These are phyloP conservation scores for Orbilia ellipsospora DNA, from an alignment of 2,329 filamentous ascomycete species.

Conservation along the genomic window DNA sequence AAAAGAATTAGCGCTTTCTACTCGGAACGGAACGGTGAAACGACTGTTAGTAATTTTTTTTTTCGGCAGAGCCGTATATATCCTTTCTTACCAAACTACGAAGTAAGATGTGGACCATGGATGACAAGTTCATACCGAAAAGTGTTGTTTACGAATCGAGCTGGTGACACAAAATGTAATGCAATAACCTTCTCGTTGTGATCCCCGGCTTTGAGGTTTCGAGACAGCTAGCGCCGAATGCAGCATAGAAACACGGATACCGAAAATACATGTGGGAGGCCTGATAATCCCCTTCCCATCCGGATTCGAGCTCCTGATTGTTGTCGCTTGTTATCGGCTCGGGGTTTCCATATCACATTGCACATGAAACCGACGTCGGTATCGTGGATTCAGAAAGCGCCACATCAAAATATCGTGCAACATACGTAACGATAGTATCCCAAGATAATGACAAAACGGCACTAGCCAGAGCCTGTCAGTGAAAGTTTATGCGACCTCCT, in stretches of 20 bases:
- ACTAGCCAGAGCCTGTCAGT: too few relatives aligned
- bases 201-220: conserved; percentile 29
- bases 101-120: conserved; percentile 3
- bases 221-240: conserved; percentile 47
- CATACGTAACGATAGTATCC: too few relatives aligned
- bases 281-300: conserved; percentile 24
- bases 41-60: not conserved
- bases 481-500: too few relatives aligned
- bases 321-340: conserved; percentile 25
- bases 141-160: conserved; percentile 11
- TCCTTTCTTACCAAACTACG: not conserved
- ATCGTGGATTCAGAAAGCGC: too few relatives aligned
- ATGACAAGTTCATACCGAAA: too few relatives aligned
- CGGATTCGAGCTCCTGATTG: conserved; percentile 18
- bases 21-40: too few relatives aligned
- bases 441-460: too few relatives aligned
- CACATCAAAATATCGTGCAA: too few relatives aligned
- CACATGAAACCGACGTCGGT: conserved; percentile 53
- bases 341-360: conserved; percentile 46
- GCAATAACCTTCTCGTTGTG: conserved; percentile 13
- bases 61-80: not conserved
- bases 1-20: too few relatives aligned
- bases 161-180: conserved; percentile 29
- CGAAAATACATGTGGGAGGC: conserved; percentile 41
- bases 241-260: conserved; percentile 27